These are phyloP conservation scores for Hypomyces rosellus DNA, from an alignment of 2,329 filamentous ascomycete species.

Conservation along the genomic window DNA sequence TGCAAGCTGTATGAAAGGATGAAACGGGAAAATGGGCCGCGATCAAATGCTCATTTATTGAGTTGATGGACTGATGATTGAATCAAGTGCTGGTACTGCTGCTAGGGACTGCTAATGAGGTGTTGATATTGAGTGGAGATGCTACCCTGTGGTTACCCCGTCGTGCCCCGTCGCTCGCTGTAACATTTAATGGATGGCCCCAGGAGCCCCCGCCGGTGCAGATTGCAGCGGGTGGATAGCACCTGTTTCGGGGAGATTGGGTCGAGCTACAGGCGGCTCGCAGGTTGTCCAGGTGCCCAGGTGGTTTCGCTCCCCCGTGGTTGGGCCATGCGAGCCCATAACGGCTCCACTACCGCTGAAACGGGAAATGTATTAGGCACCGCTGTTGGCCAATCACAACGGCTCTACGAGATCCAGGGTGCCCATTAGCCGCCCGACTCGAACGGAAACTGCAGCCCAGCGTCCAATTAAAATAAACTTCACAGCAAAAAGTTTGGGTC, in stretches of 20 bases:
- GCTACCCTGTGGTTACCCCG: not conserved
- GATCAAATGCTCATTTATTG: too few relatives aligned
- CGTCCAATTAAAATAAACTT: not conserved
- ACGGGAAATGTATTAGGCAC: constrained; percentile 8
- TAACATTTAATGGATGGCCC: too few relatives aligned
- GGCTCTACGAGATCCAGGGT: constrained; percentile 5
- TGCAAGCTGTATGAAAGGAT: too few relatives aligned
- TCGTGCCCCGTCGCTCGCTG: too few relatives aligned
- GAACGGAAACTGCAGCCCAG: constrained; percentile 1
- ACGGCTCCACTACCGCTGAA: constrained; percentile 6
- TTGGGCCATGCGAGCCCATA: too few relatives aligned
- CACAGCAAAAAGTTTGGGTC: too few relatives aligned
- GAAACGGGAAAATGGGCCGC: too few relatives aligned
- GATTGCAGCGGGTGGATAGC: too few relatives aligned
- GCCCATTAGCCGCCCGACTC: constrained; percentile 11
- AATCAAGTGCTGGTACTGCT: not conserved
- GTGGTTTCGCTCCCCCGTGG: too few relatives aligned
- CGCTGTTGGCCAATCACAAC: constrained; percentile 5
- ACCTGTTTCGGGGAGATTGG: too few relatives aligned
- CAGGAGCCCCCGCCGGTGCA: too few relatives aligned
- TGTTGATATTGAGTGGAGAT: constrained; percentile 8
- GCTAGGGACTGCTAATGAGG: constrained; percentile 5
- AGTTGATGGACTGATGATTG: not conserved
- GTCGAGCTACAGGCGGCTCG: not conserved
- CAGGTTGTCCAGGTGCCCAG: not conserved